Base-by-base conservation (phyloP, 768 basidiomycete species). In the Ramaria sp. region DNA sequence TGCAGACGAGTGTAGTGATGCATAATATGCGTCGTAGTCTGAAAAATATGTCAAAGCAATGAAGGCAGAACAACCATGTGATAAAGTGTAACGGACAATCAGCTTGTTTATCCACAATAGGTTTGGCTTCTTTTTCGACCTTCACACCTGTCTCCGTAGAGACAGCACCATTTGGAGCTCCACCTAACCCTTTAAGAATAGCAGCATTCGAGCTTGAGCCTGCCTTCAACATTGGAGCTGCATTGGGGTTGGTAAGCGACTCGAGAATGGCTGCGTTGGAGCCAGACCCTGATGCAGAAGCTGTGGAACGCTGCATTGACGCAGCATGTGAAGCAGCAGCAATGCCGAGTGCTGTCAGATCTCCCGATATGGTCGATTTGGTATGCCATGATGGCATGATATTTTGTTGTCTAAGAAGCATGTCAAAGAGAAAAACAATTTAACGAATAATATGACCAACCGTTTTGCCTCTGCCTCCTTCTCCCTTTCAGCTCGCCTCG, bases 351-450 rank as follows among this genome's bases (percentile, higher is more conserved):
- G 89, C 85, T 0, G 95, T 96, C 57, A 92, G 71, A 60, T 94
- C 87, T 8, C 93, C 92, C 3, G 91, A 84, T 57, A 99, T 91
- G 2, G 96, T 99, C 64, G 91, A 94, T 68, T 90, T 88, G 61
- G 93, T 77, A 71, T 96, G 90, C 96, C 96, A 99, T 12, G 86
- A 75, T 0, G 96, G 96, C 43, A 99, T 72, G 0, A 83, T 79
- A 64, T 98, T 97, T 71, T 98, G 93, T 64, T 85, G 79, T 56
- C 72, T 71, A 57, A 27, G 8, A 28, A 25, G 44, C n/a, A 49
- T 24, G 28, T 45, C 8, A 57, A 49, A 3, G 37, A 43, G 8
- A 27, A 25, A 22, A 30, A 0, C 37, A 6, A 6, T 9, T 45
- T 43, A 25, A 39, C 18, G 39, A 13, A 34, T 39, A 24, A 16